phyloP scores from a whole-genome alignment of 805 yeast genomes.

The Debaryomyces hansenii region DNA sequence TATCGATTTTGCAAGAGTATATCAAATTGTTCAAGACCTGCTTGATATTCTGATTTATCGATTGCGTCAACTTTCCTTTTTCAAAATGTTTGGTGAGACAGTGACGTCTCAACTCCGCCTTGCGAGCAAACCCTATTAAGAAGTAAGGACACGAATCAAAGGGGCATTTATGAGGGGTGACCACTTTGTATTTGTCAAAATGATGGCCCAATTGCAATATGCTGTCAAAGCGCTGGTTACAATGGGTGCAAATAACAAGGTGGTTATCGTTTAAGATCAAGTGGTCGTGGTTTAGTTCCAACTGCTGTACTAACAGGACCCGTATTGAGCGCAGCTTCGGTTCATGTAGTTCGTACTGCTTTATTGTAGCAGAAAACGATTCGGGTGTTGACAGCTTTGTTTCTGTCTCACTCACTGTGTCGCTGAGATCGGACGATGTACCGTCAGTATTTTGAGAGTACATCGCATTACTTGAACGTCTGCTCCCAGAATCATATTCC shows the following conservation, averaged over 20 bases:
- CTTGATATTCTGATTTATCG: slow-evolving; percentile 1
- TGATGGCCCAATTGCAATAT: slow-evolving; percentile 18
- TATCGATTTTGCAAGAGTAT: slow-evolving; percentile 16
- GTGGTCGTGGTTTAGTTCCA: background rate
- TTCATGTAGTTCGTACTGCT: no score
- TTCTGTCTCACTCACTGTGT: background rate
- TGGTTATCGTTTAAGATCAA: background rate
- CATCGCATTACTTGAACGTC: background rate
- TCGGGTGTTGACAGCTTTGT: background rate
- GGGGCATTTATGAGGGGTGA: slow-evolving; percentile 24
- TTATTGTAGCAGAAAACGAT: background rate
- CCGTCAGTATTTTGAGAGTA: background rate
- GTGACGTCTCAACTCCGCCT: slow-evolving; percentile 29
- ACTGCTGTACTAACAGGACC: slow-evolving; percentile 1
- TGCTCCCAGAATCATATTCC: no score
- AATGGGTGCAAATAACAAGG: slow-evolving; percentile 6
- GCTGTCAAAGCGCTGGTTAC: slow-evolving; percentile 2
- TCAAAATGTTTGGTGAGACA: slow-evolving; percentile 23
- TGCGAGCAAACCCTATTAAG: slow-evolving; percentile 28
- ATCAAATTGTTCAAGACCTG: slow-evolving; percentile 10
- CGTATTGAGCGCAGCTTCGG: background rate
- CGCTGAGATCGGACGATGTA: background rate
- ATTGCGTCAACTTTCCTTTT: slow-evolving; percentile 10
- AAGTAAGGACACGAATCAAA: slow-evolving; percentile 28
- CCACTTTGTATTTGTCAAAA: slow-evolving; percentile 16